phyloP scores from a whole-genome alignment of 257 asterid species.

The Perilla frutescens region DNA sequence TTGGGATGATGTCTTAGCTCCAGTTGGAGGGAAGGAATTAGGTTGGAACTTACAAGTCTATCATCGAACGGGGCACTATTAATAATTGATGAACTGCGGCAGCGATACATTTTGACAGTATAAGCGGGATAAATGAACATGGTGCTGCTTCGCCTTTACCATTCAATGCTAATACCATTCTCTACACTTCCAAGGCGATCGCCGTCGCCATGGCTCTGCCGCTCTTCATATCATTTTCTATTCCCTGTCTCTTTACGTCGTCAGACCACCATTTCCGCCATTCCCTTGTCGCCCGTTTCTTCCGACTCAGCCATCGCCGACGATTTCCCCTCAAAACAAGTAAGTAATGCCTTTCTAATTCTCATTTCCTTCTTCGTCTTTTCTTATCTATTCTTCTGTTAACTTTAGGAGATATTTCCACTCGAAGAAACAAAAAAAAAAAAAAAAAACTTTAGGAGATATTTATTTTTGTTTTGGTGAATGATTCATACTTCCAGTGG shows the following conservation, averaged over 20 bases:
- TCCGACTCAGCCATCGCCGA: slow-evolving; percentile 35
- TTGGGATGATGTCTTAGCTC: no score
- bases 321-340: slow-evolving; percentile 55
- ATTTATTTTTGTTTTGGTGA: not conserved
- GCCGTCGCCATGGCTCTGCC: slow-evolving; percentile 30
- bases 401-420: not conserved
- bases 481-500: no score
- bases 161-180: slow-evolving; percentile 33
- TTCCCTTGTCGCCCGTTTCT: slow-evolving; percentile 40
- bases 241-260: slow-evolving; percentile 35
- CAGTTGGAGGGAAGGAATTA: no score
- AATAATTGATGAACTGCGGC: no score
- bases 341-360: slow-evolving; percentile 25
- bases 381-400: not conserved
- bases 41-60: no score
- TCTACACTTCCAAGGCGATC: slow-evolving; percentile 31
- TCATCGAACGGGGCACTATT: no score
- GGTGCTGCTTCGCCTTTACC: slow-evolving; percentile 52
- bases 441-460: no score
- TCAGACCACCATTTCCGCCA: slow-evolving; percentile 33
- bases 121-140: not conserved
- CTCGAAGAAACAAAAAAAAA: no score
- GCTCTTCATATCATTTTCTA: slow-evolving; percentile 30
- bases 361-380: not conserved
- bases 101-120: no score